phyloP scores from a whole-genome alignment of 352 stramenopile species.

The Peronospora destructor region DNA sequence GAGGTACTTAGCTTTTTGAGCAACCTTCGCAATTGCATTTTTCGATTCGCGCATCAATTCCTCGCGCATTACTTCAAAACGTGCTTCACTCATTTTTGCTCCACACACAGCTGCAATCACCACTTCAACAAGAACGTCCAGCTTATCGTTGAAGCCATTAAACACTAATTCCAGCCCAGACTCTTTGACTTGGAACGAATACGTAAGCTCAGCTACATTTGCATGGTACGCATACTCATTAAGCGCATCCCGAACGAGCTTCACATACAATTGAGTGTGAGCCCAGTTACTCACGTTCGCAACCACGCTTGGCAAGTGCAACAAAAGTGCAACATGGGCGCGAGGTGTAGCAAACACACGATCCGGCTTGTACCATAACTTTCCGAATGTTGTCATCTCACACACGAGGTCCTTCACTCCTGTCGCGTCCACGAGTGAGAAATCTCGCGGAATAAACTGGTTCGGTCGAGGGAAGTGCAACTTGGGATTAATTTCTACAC shows the following conservation, averaged over 20 bases:
- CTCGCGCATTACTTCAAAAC: slow-evolving; percentile 60
- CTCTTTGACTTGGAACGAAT: slow-evolving; percentile 61
- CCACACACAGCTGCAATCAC: slow-evolving; percentile 49
- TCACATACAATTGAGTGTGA: slow-evolving; percentile 50
- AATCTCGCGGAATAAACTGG: slow-evolving; percentile 65
- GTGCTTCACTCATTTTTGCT: slow-evolving; percentile 36
- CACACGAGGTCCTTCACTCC: slow-evolving; percentile 25
- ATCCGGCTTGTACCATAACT: slow-evolving; percentile 63
- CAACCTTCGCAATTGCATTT: slow-evolving; percentile 52
- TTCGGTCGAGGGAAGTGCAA: slow-evolving; percentile 55
- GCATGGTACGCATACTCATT: slow-evolving; percentile 74
- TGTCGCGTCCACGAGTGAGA: slow-evolving; percentile 41
- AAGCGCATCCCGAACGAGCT: slow-evolving; percentile 54
- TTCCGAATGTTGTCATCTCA: slow-evolving; percentile 36
- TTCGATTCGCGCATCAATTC: slow-evolving; percentile 66
- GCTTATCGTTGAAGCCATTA: slow-evolving; percentile 74
- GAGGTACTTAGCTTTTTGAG: slow-evolving; percentile 56
- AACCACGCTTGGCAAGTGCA: slow-evolving; percentile 49
- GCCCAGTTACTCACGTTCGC: slow-evolving; percentile 33
- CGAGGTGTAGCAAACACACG: slow-evolving; percentile 51
- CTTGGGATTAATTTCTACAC: slow-evolving; percentile 28
- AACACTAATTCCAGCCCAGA: slow-evolving; percentile 57
- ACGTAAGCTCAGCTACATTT: slow-evolving; percentile 65
- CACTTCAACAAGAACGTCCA: slow-evolving; percentile 55
- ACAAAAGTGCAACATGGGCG: slow-evolving; percentile 45